Percentiles rank a stretch among this genome's conserved stretches.
Evolutionary conservation across 129 eudicot genomes (phyloP).

Genomic region (Flaveria ramosissima): DNA sequence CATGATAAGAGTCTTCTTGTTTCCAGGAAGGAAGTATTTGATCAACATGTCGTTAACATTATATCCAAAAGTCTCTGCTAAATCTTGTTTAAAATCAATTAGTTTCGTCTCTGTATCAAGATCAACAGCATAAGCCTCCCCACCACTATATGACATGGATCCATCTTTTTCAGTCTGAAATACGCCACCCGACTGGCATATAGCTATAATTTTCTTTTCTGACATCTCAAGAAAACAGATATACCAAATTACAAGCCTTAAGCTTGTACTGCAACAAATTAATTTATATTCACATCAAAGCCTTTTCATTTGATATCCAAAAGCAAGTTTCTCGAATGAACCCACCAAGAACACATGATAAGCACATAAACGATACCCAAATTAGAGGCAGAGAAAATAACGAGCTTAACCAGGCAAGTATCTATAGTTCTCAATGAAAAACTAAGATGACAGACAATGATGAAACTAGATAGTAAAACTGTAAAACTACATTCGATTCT

Average conservation of each 20-base stretch:
- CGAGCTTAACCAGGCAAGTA: background rate
- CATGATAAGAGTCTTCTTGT: slow-evolving; percentile 76
- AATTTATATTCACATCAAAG: background rate
- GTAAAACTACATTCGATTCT: background rate
- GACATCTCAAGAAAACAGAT: slow-evolving; percentile 45
- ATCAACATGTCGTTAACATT: slow-evolving; percentile 55
- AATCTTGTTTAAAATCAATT: slow-evolving; percentile 71
- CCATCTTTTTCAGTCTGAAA: slow-evolving; percentile 70
- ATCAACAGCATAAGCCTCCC: slow-evolving; percentile 91
- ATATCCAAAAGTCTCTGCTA: slow-evolving; percentile 71
- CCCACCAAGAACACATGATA: background rate
- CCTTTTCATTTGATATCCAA: background rate
- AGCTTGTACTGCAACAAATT: slow-evolving; percentile 2
- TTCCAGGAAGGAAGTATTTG: slow-evolving; percentile 90
- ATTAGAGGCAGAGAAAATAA: background rate
- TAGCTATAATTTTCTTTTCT: slow-evolving; percentile 72
- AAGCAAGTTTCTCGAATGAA: background rate
- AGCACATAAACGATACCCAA: background rate
- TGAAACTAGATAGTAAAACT: background rate
- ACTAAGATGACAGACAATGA: background rate
- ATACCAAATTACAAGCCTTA: slow-evolving; percentile 13
- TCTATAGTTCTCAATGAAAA: background rate
- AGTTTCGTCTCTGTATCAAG: slow-evolving; percentile 61
- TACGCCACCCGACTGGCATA: slow-evolving; percentile 89
- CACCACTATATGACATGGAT: slow-evolving; percentile 64